Percentiles rank a stretch among this genome's conserved stretches.
phyloP scores from a whole-genome alignment of 164 flowering plant species.

The Macadamia tetraphylla region DNA sequence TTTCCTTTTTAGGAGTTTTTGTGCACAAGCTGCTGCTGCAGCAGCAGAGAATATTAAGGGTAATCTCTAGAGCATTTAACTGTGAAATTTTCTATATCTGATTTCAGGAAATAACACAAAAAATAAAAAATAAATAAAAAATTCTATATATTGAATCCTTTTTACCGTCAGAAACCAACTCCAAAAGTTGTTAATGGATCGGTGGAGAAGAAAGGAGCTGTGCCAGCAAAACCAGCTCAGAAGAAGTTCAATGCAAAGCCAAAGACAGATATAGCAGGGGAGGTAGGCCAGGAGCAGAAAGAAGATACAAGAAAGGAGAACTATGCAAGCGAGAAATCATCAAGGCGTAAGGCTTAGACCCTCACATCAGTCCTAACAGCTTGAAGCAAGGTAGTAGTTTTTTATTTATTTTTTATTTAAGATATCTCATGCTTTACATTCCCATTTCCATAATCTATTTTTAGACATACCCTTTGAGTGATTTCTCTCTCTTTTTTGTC shows the following conservation, averaged over 20 bases:
- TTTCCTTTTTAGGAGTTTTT: constrained; percentile 33
- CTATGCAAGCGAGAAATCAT: constrained; percentile 21
- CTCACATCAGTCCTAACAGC: constrained; percentile 72
- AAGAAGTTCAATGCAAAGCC: constrained; percentile 34
- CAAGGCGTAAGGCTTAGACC: constrained; percentile 40
- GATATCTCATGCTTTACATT: not conserved
- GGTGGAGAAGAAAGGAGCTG: constrained; percentile 5
- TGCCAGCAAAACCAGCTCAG: constrained; percentile 25
- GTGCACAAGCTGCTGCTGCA: constrained; percentile 49
- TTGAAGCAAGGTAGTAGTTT: constrained; percentile 64
- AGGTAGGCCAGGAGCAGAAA: constrained; percentile 43
- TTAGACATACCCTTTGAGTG: too few relatives aligned
- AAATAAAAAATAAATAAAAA: too few relatives aligned
- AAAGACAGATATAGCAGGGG: constrained; percentile 38
- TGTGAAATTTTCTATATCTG: too few relatives aligned
- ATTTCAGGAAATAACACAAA: too few relatives aligned
- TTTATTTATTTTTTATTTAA: too few relatives aligned
- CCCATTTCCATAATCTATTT: not conserved
- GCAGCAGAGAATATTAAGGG: constrained; percentile 24
- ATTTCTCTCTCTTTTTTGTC: too few relatives aligned
- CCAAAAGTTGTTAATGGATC: constrained; percentile 6
- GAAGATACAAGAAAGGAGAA: constrained; percentile 19
- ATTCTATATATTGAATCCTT: not conserved
- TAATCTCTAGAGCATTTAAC: constrained; percentile 30
- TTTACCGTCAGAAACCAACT: constrained; percentile 34